These are phyloP conservation scores for Filobasidium wieringae DNA, from an alignment of 768 basidiomycete genomes.

Conservation along the genomic window DNA sequence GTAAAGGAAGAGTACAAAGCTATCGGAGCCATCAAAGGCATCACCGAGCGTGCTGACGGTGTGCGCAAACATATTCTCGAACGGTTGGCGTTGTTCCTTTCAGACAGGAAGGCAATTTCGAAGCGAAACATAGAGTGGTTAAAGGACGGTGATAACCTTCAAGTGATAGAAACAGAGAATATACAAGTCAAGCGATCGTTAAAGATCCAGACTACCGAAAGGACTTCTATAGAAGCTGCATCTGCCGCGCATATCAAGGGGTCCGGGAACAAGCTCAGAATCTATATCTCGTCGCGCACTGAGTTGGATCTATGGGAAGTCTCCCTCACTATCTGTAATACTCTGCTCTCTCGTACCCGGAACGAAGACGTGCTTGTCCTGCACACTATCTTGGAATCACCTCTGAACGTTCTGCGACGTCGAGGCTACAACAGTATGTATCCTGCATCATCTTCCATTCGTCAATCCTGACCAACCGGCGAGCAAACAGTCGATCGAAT, in stretches of 20 bases:
- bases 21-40: conserved; percentile 3
- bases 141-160: conserved; percentile 34
- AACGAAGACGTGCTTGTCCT: conserved; percentile 79
- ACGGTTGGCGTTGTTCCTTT: conserved; percentile 76
- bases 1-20: conserved; percentile 63
- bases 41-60: conserved; percentile 15
- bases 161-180: conserved; percentile 27
- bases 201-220: conserved; percentile 14
- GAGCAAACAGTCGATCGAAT: conserved; percentile 68
- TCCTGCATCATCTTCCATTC: background rate
- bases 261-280: conserved; percentile 37
- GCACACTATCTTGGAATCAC: conserved; percentile 64
- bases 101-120: conserved; percentile 52
- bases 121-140: conserved; percentile 36
- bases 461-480: background rate
- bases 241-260: conserved; percentile 17
- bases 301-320: conserved; percentile 87
- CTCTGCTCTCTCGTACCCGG: conserved; percentile 65
- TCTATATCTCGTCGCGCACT: conserved; percentile 65
- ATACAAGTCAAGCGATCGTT: conserved; percentile 29
- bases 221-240: conserved; percentile 12
- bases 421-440: conserved; percentile 44
- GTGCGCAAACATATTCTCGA: conserved; percentile 47
- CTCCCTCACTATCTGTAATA: conserved; percentile 65
- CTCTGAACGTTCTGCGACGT: conserved; percentile 64